These are phyloP conservation scores for Rosa rugosa DNA, from an alignment of 306 rosid genomes.

Conservation along the genomic window DNA sequence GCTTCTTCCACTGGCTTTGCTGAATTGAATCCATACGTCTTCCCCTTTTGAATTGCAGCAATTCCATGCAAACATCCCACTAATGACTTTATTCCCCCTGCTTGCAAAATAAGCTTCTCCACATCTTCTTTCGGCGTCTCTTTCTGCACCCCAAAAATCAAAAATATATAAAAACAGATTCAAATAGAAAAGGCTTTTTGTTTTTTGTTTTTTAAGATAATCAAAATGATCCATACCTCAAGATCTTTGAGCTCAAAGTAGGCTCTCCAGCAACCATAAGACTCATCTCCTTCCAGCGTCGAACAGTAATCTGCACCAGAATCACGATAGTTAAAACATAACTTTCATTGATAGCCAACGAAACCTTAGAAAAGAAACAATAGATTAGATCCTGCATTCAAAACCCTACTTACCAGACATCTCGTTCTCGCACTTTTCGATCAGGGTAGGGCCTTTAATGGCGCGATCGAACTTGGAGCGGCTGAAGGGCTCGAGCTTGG, in stretches of 20 bases:
- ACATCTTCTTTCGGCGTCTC: slow-evolving; percentile 62
- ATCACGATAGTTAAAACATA: neutral
- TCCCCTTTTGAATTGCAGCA: slow-evolving; percentile 48
- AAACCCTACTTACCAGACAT: slow-evolving; percentile 44
- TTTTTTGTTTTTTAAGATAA: too few relatives aligned
- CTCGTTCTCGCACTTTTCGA: slow-evolving; percentile 70
- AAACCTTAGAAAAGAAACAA: neutral
- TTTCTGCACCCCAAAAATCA: slow-evolving; percentile 42
- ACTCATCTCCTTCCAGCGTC: slow-evolving; percentile 82
- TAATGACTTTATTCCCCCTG: slow-evolving; percentile 67
- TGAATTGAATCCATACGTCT: slow-evolving; percentile 26
- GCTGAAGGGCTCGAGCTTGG: slow-evolving; percentile 88
- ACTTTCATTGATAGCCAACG: neutral
- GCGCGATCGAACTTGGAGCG: slow-evolving; percentile 60
- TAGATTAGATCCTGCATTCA: neutral
- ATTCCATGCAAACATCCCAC: slow-evolving; percentile 72
- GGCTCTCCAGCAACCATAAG: slow-evolving; percentile 88
- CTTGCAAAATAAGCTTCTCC: slow-evolving; percentile 68
- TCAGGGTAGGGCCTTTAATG: slow-evolving; percentile 66
- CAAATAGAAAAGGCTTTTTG: neutral
- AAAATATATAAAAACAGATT: neutral
- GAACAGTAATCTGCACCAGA: slow-evolving; percentile 67
- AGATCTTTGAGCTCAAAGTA: slow-evolving; percentile 88
- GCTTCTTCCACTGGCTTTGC: slow-evolving; percentile 20
- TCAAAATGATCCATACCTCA: slow-evolving; percentile 40